Evolutionary conservation across 208 protist genomes (phyloP), one percentile per base, ranked within the genome.

Genomic region (Wallacemonas sp.): DNA sequence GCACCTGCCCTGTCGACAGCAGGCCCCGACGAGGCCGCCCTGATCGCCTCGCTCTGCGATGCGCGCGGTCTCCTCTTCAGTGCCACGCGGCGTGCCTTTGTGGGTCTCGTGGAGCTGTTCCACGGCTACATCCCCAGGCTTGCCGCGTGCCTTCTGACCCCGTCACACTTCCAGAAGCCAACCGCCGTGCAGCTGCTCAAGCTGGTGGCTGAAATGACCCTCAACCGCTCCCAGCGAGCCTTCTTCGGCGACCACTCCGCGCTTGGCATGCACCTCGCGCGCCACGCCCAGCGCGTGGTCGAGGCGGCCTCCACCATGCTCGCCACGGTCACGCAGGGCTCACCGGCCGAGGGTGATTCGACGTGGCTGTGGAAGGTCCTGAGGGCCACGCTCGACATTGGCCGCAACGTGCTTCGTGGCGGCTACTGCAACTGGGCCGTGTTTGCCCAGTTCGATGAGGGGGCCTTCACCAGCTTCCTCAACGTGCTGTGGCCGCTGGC

Each of bases 361-460:
- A 57, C 65, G 44, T 92, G 86, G 86, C 70, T 67, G 23, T 81
- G 82, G 61, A 86, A 82, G 45, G 75, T 77, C 38, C 36, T 84
- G 57, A 45, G 77, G 7, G 65, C 83, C 32, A 32, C 62, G 1
- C 66, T 92, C 23, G 55, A 48, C 22, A 81, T 74, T 18, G 77
- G 68, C 5, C 59, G 64, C 61, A 79, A 81, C 67, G 55, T 83
- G 48, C 62, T 92, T 10, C 73, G 77, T 18, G 82, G 82, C 5
- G 75, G 75, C 11, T 88, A 77, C 65, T 92, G 86, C 59, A 89
- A 88, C 49, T 62, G 88, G 36, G 82, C 74, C 0, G 72, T 85
- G 3, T 57, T 92, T 5, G 66, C 77, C 44, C 72, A 87, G 2
- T 92, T 83, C 61, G 55, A 76, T 22, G 86, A 87, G 22, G 14